Base-by-base conservation (phyloP, 129 eudicot genomes). In the Ambrosia trifida region DNA sequence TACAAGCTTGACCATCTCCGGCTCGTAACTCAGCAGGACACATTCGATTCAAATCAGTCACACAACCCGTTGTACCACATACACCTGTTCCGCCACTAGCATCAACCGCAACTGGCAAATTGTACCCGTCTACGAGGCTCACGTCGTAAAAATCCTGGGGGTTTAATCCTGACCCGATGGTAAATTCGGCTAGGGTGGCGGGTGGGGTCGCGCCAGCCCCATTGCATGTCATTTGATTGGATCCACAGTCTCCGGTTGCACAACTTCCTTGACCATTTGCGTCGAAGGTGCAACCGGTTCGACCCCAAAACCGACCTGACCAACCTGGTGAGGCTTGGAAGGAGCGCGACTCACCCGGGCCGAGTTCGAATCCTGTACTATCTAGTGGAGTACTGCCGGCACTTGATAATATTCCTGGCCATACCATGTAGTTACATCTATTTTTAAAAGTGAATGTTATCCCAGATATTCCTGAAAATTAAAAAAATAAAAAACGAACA, bases 261-360 rank as follows among this genome's bases (percentile, higher is more conserved):
- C 96, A 89, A 64, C 71, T 74, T 70, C 89, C 89, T 72, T 84
- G 87, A 28, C 87, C 85, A 66, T 18, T 72, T 4, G 86, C 45
- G 19, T 85, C 96, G 11, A 86, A 86, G 7, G 72, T 64, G 50
- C 96, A 89, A 12, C 89, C 83, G 19, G 91, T 86, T 81, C 96
- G 66, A 56, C 85, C 96, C 96, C 96, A 89, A 35, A 89, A 84
- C 18, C 96, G 82, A 41, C 96, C 96, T 0, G 91, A 86, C 96
- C 96, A 89, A 62, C 87, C 81, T 0, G 87, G 79, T 76, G 86
- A 84, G 72, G 85, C 82, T 74, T 74, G 80, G 71, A 88, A 79
- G 16, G 89, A 70, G 31, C 86, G 78, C 44, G 89, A 72, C 9
- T 46, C 72, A 45, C 85, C 87, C 5, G 89, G 82, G 13, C 54